phyloP scores from a whole-genome alignment of 78 protist genomes.

The Speleostelium caveatum region DNA sequence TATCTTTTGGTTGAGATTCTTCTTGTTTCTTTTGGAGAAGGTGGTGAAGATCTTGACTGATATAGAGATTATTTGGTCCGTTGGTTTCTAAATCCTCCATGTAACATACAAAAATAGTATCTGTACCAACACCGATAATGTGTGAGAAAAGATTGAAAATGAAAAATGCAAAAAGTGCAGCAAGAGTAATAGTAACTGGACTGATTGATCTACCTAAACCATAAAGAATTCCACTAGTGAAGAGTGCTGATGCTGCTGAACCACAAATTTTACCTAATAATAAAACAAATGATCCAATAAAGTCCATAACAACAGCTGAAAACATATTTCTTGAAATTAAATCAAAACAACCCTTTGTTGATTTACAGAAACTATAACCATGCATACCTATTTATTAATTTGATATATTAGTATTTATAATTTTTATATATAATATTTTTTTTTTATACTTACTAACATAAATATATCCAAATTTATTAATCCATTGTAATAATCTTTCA shows the following conservation, averaged over 20 bases:
- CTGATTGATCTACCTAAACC: conserved; percentile 46
- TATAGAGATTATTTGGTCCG: conserved; percentile 41
- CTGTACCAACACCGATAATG: conserved; percentile 77
- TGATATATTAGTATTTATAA: neutral
- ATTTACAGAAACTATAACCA: conserved; percentile 69
- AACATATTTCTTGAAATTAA: conserved; percentile 74
- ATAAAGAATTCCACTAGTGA: conserved; percentile 21
- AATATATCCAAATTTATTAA: conserved; percentile 77
- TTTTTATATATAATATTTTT: neutral
- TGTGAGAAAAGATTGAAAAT: conserved; percentile 66
- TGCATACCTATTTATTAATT: conserved; percentile 75
- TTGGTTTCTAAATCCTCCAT: conserved; percentile 76
- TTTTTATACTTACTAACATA: no score
- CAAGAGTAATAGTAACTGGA: conserved; percentile 46
- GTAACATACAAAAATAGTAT: conserved; percentile 81
- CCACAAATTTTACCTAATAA: conserved; percentile 71
- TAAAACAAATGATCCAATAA: conserved; percentile 63
- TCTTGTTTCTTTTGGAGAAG: conserved; percentile 62
- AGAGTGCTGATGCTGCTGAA: conserved; percentile 62
- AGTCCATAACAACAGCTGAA: conserved; percentile 70
- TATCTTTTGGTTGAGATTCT: conserved; percentile 13
- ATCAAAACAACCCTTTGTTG: conserved; percentile 58
- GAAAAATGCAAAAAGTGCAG: conserved; percentile 61
- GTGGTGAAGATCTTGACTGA: conserved; percentile 64
- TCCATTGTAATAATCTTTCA: conserved; percentile 46